phyloP scores from a whole-genome alignment of 345 rosid species.

The Syzygium aromaticum region DNA sequence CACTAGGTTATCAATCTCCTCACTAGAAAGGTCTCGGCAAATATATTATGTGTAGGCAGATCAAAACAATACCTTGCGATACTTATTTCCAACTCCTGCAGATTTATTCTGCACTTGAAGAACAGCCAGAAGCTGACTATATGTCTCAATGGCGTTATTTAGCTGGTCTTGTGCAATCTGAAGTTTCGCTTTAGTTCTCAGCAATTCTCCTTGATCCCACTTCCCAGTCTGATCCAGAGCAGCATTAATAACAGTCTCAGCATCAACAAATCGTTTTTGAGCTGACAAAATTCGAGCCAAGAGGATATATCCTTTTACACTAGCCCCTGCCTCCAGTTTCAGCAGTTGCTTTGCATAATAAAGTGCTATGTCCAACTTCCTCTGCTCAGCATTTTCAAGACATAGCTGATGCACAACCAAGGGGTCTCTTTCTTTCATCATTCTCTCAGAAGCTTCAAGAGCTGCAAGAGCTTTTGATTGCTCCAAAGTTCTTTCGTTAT shows the following conservation, averaged over 20 bases:
- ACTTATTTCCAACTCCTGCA: conserved; percentile 26
- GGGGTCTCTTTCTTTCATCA: conserved; percentile 30
- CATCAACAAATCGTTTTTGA: conserved; percentile 46
- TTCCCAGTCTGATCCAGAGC: conserved; percentile 63
- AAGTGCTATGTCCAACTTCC: conserved; percentile 56
- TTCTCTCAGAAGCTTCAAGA: conserved; percentile 44
- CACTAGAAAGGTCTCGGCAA: neutral
- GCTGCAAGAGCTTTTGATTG: conserved; percentile 44
- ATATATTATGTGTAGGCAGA: neutral
- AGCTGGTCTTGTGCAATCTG: conserved; percentile 53
- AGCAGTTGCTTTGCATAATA: conserved; percentile 41
- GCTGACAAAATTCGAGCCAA: conserved; percentile 67
- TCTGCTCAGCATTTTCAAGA: conserved; percentile 61
- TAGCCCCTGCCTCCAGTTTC: conserved; percentile 46
- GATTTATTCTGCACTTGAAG: conserved; percentile 54
- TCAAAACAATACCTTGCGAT: conserved; percentile 22
- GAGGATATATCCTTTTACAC: conserved; percentile 35
- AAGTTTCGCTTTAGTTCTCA: conserved; percentile 70
- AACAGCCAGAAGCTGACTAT: conserved; percentile 52
- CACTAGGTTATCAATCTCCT: neutral
- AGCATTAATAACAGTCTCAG: conserved; percentile 41
- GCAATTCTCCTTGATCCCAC: conserved; percentile 65
- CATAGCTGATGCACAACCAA: conserved; percentile 31
- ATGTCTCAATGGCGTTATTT: conserved; percentile 41
- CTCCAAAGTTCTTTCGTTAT: conserved; percentile 22